Evolutionary conservation across 2,329 filamentous ascomycete species (phyloP), one percentile per base, ranked within the genome.

Genomic region (Fusarium sp.): DNA sequence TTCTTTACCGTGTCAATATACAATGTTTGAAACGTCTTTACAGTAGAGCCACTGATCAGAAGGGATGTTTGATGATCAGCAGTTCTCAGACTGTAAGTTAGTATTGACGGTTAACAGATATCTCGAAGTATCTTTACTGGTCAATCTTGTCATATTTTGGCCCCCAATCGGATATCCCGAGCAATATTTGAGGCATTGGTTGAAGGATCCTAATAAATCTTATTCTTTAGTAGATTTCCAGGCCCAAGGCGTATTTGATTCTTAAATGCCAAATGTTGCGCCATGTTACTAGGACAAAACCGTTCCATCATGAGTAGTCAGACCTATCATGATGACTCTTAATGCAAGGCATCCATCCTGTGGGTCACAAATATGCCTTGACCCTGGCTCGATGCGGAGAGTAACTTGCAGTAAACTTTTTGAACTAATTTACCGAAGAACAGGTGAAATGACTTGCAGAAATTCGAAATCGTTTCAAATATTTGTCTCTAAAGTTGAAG

Each of bases 271-370:
- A 37, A 53, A 40, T 23, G 27, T 46, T 18, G 14, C 9, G 18
- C 27, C 16, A 40, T 59, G 32, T 34, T 18, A 11, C 21, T 41
- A 10, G 10, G 8, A 14, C 14, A 14, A 13, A 21, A 23, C 18
- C 16, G 48, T 23, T 50, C 25, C 59, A 59, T 59, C 50, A 67
- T 61, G 40, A 61, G 45, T 28, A n/a, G 18, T 41, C 21, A 28
- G 23, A 28, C 34, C 63, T 48, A 53, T 66, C 34, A 67, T 66
- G 63, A 55, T 66, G 63, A 62, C 56, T 66, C 48, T 50, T 45
- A 27, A 11, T 34, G 48, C 41, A 42, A 51, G 62, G 55, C 48
- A 41, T 58, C 43, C 45, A 41, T 58, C 43, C 45, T 53, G 40
- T 27, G 55, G 43, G 46, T 37, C 42, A 37, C 34, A 10, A 59